Evolutionary conservation across 2,329 filamentous ascomycete genomes (phyloP), one percentile per base, ranked within the genome.

Genomic region (Dactylellina parvicollis): DNA sequence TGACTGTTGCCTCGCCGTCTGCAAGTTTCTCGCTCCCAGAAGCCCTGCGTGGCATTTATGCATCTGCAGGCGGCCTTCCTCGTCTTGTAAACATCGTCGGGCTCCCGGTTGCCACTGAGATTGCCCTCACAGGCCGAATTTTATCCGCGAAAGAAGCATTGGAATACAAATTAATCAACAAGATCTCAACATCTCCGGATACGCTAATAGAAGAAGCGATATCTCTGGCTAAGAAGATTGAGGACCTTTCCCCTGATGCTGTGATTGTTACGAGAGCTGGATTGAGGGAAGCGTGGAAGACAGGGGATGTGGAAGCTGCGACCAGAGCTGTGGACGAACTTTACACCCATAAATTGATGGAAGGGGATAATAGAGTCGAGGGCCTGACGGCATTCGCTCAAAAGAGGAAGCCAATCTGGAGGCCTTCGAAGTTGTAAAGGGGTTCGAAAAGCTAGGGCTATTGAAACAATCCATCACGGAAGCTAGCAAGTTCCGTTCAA

Each of bases 341-440:
- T 1, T 85, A 88, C 83, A 89, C 86, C 77, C 82, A 82, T 60
- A 82, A 82, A 70, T 83, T 93, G 64, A 83, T 88, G 74, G 84
- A 83, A 1, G 89, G 87, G 0, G 88, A 90, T 76, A 94, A 94
- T 80, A 88, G 92, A 81, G 86, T 85, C 62, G 90, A 93, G 81
- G 91, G 91, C 0, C 83, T 93, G 18, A 82, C 80, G 80, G 90
- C 90, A 72, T 94, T 94, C 82, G 88, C 90, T 16, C 90, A 92
- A 84, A 92, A 88, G 84, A 84, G 89, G 78, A 85, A 86, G 81
- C 86, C 90, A 1, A 83, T 83, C 36, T 93, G 90, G 90, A 85
- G 83, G 77, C 83, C 87, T 66, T 88, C 86, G 78, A 88, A 88
- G 79, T 77, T 89, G 76, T 89, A 80, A 22, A 10, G 14, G 18